These are phyloP conservation scores for Metschnikowia aberdeeniae DNA, from an alignment of 805 yeast genomes.

Conservation along the genomic window DNA sequence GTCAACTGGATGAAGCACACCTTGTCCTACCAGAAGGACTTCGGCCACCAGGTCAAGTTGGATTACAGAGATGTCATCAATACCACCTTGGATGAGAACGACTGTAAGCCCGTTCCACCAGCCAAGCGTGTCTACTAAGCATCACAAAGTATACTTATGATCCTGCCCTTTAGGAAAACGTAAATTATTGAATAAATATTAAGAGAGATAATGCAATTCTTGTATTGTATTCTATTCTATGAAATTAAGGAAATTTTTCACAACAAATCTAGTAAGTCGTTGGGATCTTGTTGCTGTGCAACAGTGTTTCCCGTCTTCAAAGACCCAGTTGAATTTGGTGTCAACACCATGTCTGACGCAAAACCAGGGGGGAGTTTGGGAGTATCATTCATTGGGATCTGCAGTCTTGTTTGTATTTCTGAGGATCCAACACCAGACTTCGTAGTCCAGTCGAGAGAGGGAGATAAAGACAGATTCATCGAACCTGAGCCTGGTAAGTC, in stretches of 20 bases:
- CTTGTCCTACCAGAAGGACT: slow-evolving; percentile 78
- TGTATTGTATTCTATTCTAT: background rate
- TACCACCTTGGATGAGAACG: slow-evolving; percentile 82
- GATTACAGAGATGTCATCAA: slow-evolving; percentile 82
- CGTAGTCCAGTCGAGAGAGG: slow-evolving; percentile 1
- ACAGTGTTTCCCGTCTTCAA: background rate
- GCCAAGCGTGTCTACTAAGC: slow-evolving; percentile 87
- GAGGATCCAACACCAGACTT: background rate
- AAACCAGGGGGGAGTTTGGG: slow-evolving; percentile 33
- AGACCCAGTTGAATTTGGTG: slow-evolving; percentile 21
- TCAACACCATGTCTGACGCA: slow-evolving; percentile 22
- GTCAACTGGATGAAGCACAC: slow-evolving; percentile 97
- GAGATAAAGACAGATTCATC: background rate
- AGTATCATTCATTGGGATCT: no score
- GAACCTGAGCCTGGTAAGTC: background rate
- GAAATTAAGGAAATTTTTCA: background rate
- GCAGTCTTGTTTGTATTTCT: background rate
- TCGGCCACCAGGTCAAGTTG: slow-evolving; percentile 69
- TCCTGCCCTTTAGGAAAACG: background rate
- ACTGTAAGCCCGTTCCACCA: slow-evolving; percentile 95
- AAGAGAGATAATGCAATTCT: background rate
- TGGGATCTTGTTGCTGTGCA: background rate
- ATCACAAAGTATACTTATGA: slow-evolving; percentile 1
- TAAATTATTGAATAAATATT: background rate
- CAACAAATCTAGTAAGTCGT: slow-evolving; percentile 1